Percentiles rank a stretch among this genome's conserved stretches.
Evolutionary conservation across 306 rosid genomes (phyloP).

Genomic region (Cyclanthera cordifolia): DNA sequence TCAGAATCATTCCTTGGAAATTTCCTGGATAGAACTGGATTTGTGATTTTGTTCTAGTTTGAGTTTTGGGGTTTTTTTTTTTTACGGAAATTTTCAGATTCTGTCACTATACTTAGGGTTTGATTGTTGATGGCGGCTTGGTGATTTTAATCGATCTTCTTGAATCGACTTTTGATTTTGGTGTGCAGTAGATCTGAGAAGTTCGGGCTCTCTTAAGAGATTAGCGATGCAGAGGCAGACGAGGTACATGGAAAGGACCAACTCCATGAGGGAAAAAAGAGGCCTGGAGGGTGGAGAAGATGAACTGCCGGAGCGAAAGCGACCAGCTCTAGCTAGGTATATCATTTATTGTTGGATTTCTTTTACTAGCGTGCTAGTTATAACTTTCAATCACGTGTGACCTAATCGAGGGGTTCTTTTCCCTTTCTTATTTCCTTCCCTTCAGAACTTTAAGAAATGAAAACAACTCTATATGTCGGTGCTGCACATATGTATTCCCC

Average conservation of each 20-base stretch:
- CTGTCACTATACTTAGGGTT: constrained; percentile 4
- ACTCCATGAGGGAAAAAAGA: constrained; percentile 71
- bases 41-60: background rate
- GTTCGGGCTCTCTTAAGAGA: constrained; percentile 16
- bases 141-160: background rate
- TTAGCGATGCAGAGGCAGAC: constrained; percentile 51
- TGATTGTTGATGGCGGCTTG: constrained; percentile 7
- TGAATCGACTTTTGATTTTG: constrained; percentile 10
- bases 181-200: constrained; percentile 36
- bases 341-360: background rate
- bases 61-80: background rate
- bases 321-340: constrained; percentile 96
- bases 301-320: constrained; percentile 84
- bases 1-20: background rate
- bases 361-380: background rate
- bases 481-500: background rate
- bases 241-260: constrained; percentile 41
- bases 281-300: constrained; percentile 67
- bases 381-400: background rate
- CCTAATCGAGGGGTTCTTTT: background rate
- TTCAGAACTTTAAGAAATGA: background rate
- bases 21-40: constrained; percentile 6
- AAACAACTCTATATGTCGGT: background rate
- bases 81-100: background rate
- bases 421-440: background rate